Conservation (phyloP, 441 rosid genomes). For the Pelargonium citronellum region DNA sequence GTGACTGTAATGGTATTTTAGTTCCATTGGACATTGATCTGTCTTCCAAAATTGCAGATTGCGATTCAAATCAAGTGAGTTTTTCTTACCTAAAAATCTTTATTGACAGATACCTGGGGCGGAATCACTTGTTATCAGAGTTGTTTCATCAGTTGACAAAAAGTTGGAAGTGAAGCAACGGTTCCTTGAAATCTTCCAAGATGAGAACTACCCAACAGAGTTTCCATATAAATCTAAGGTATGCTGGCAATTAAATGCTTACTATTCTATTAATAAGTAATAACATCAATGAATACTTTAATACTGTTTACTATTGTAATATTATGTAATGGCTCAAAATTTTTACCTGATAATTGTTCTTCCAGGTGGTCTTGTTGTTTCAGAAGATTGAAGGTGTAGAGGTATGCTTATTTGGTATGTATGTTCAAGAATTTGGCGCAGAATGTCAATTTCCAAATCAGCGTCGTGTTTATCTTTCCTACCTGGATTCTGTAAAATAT, state of each 20-base stretch:
- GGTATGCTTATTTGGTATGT: constrained; percentile 98
- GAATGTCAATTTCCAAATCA: constrained; percentile 47
- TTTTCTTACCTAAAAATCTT: constrained; percentile 18
- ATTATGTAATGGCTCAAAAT: constrained; percentile 5
- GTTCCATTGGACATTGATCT: not conserved
- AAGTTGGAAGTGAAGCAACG: constrained; percentile 94
- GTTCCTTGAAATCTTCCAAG: constrained; percentile 91
- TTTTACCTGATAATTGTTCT: constrained; percentile 22
- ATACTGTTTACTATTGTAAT: not conserved
- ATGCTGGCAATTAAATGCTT: constrained; percentile 15
- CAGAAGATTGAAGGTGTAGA: constrained; percentile 99
- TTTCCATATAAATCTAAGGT: constrained; percentile 98
- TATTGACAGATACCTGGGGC: constrained; percentile 79
- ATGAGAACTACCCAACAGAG: constrained; percentile 82
- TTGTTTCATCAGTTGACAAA: constrained; percentile 99
- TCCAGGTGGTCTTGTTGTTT: constrained; percentile 86
- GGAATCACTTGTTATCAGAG: constrained; percentile 88
- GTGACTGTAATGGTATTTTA: not conserved
- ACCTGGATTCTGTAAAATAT: constrained; percentile 42
- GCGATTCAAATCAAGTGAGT: not conserved
- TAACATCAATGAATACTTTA: not conserved
- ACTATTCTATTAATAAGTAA: constrained; percentile 6
- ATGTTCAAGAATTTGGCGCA: constrained; percentile 42
- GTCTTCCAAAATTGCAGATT: not conserved
- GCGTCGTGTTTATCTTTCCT: constrained; percentile 55